Base-by-base conservation (phyloP, 2,329 filamentous ascomycete genomes). In the Arthrobotrys entomopaga region DNA sequence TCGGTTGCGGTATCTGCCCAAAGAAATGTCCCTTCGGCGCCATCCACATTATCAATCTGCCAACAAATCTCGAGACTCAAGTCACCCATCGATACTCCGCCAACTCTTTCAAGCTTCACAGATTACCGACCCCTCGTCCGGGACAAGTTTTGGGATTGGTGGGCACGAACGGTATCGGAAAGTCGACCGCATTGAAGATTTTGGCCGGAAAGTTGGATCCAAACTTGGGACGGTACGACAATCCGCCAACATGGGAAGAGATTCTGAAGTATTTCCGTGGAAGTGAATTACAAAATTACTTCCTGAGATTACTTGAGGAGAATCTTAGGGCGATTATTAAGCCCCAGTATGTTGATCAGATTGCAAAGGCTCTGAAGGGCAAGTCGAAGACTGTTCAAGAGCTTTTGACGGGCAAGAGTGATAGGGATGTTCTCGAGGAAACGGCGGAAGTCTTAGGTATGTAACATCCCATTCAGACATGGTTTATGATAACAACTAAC, bases 11-110 rank as follows among this genome's bases (percentile, higher is more conserved):
- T 89, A 99, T 99, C 85, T 99, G 96, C 83, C 93, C 94, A 50
- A 99, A 99, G 86, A 98, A 98, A 83, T 99, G 95, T 83, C 95
- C 95, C 15, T 99, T 99, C 83, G 91, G 93, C 81, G 78, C 78
- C 78, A 99, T 99, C 84, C 96, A 94, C 82, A 99, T 99, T 83
- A 99, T 99, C 92, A 99, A 99, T 86, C 85, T 99, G 86, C 95
- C 96, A 79, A 99, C 95, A 82, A 99, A 99, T 84, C 90, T 99
- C 83, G 95, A 99, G 83, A 96, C 91, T 78, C 91, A 98, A 83
- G 93, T 99, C 81, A 98, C 95, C 79, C 96, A 99, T 83, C 91
- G 95, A 81, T 99, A 99, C 86, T 96, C 94, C 65, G 94, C 95
- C 82, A 99, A 99, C 87, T 97, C 93, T 85, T 99, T 99, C 89